These are phyloP conservation scores for Durio zibethinus DNA, from an alignment of 345 rosid genomes.

Conservation along the genomic window DNA sequence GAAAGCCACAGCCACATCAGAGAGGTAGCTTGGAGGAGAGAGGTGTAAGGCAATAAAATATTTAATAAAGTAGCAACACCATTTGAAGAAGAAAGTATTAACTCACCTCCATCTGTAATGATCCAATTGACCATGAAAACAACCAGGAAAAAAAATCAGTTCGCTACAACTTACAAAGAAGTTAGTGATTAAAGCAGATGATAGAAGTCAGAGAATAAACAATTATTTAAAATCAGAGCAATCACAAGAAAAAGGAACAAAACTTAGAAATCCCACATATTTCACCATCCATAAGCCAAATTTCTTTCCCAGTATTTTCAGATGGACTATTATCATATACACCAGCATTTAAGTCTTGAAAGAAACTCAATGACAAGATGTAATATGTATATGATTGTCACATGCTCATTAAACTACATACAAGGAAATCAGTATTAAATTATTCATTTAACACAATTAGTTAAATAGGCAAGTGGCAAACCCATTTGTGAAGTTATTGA, in stretches of 20 bases:
- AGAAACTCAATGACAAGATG: neutral
- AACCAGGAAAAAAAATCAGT: constrained; percentile 14
- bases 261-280: neutral
- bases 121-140: constrained; percentile 22
- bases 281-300: neutral
- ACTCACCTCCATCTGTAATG: constrained; percentile 81
- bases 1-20: constrained; percentile 6
- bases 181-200: neutral
- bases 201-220: neutral
- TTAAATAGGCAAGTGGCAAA: neutral
- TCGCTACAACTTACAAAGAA: neutral
- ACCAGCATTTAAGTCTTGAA: neutral
- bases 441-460: neutral
- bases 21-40: neutral
- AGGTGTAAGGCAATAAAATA: neutral
- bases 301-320: neutral
- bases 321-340: neutral
- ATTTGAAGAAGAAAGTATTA: constrained; percentile 4
- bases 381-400: neutral
- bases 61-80: neutral
- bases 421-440: neutral
- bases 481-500: neutral
- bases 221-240: neutral
- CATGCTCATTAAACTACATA: neutral
- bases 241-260: neutral